Percentiles rank a stretch among this genome's conserved stretches.
Conservation (phyloP, 2,329 filamentous ascomycete species). For the Plenodomus biglobosus region DNA sequence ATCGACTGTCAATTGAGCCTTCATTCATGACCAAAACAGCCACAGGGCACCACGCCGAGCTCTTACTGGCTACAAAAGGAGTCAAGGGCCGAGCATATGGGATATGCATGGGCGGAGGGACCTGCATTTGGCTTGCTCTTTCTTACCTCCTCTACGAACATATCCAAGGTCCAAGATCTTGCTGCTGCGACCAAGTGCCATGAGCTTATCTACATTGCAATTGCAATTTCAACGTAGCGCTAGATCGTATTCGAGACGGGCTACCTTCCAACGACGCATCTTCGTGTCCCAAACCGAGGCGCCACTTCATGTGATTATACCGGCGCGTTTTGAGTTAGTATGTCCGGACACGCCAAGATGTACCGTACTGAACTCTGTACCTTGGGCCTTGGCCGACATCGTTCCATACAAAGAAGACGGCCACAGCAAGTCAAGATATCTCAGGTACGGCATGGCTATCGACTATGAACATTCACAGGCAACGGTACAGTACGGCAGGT, state of each 20-base stretch:
- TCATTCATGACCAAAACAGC: constrained; percentile 18
- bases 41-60: constrained; percentile 11
- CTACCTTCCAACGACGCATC: not conserved
- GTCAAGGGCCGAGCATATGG: constrained; percentile 9
- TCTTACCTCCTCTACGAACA: not conserved
- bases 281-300: not conserved
- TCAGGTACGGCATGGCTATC: not conserved
- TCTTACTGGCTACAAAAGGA: constrained; percentile 12
- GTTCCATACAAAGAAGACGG: not conserved
- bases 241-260: constrained; percentile 3
- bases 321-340: constrained; percentile 10
- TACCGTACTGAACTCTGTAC: not conserved
- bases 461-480: too few relatives aligned
- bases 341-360: constrained; percentile 13
- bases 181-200: not conserved
- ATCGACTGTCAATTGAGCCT: constrained; percentile 11
- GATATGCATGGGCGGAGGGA: constrained; percentile 16
- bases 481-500: not conserved
- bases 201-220: not conserved
- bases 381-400: not conserved
- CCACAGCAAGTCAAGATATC: not conserved
- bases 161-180: not conserved
- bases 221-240: constrained; percentile 3
- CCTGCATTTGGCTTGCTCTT: constrained; percentile 19
- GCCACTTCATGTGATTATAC: constrained; percentile 2